A percentile compares a stretch with the other conserved stretches of the same genome.
These are phyloP conservation scores for Saturnispora diversa DNA, from an alignment of 805 yeast species.

Conservation along the genomic window DNA sequence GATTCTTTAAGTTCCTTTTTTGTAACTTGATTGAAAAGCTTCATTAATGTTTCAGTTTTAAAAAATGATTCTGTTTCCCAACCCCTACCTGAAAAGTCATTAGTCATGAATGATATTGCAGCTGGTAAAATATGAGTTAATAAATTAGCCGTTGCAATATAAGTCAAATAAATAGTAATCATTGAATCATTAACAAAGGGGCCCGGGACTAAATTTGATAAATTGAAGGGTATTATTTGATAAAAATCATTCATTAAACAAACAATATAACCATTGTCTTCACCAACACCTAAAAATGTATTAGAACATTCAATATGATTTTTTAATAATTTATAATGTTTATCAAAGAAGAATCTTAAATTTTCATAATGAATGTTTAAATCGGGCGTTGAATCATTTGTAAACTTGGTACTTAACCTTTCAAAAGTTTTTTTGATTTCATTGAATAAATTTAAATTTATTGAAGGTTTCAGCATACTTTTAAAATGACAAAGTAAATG, in stretches of 20 bases:
- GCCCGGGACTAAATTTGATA: constrained; percentile 7
- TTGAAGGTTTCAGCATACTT: neutral
- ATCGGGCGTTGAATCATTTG: neutral
- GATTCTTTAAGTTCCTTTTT: neutral
- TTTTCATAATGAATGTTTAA: constrained; percentile 10
- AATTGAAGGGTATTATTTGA: constrained; percentile 13
- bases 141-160: constrained; percentile 4
- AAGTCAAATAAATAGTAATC: constrained; percentile 5
- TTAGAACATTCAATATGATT: neutral
- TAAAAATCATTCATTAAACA: constrained; percentile 12
- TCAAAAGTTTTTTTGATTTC: constrained; percentile 9
- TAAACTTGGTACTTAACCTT: constrained; percentile 1
- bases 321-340: constrained; percentile 4
- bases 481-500: constrained; percentile 8
- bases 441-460: constrained; percentile 4
- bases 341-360: constrained; percentile 7
- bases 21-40: constrained; percentile 3
- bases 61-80: neutral
- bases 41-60: constrained; percentile 1
- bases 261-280: constrained; percentile 11
- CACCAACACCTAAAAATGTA: constrained; percentile 9
- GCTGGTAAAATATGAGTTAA: constrained; percentile 11
- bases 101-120: constrained; percentile 8
- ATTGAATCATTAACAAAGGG: constrained; percentile 2
- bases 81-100: constrained; percentile 9